Conservation (phyloP, 225 moss, liverwort and hornwort genomes). For the Polytrichum commune region DNA sequence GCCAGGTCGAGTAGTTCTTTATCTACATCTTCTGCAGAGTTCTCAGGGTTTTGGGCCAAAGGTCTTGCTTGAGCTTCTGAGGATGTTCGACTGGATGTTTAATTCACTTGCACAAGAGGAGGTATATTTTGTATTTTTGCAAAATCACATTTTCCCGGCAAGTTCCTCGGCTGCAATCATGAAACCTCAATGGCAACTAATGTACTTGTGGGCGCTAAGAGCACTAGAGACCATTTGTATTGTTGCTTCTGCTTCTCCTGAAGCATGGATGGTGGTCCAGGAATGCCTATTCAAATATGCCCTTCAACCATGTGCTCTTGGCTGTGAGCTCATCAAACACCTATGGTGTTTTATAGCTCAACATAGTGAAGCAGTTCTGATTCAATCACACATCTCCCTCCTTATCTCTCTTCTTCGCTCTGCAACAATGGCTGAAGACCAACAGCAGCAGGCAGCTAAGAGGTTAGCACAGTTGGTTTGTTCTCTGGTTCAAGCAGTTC, state of each 20-base stretch:
- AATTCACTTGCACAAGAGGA: slow-evolving; percentile 61
- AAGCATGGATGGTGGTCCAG: slow-evolving; percentile 61
- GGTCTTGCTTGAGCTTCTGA: slow-evolving; percentile 51
- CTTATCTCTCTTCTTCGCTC: slow-evolving; percentile 64
- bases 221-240: slow-evolving; percentile 54
- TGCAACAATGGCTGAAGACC: slow-evolving; percentile 35
- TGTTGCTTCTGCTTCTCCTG: slow-evolving; percentile 37
- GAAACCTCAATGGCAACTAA: slow-evolving; percentile 52
- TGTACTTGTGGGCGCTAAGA: slow-evolving; percentile 67
- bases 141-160: slow-evolving; percentile 46
- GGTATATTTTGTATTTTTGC: slow-evolving; percentile 54
- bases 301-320: slow-evolving; percentile 69
- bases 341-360: slow-evolving; percentile 76
- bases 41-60: slow-evolving; percentile 37
- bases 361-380: slow-evolving; percentile 45
- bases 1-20: slow-evolving; percentile 61
- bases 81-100: slow-evolving; percentile 65
- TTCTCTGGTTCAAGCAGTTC: slow-evolving; percentile 52
- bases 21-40: slow-evolving; percentile 55
- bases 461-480: slow-evolving; percentile 71
- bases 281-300: slow-evolving; percentile 60
- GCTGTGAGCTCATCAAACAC: slow-evolving; percentile 64
- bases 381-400: slow-evolving; percentile 47
- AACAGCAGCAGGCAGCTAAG: slow-evolving; percentile 32
- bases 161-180: slow-evolving; percentile 17